Evolutionary conservation across 2,329 filamentous ascomycete species (phyloP).

Genomic region (Chaetomiaceae sp.): DNA sequence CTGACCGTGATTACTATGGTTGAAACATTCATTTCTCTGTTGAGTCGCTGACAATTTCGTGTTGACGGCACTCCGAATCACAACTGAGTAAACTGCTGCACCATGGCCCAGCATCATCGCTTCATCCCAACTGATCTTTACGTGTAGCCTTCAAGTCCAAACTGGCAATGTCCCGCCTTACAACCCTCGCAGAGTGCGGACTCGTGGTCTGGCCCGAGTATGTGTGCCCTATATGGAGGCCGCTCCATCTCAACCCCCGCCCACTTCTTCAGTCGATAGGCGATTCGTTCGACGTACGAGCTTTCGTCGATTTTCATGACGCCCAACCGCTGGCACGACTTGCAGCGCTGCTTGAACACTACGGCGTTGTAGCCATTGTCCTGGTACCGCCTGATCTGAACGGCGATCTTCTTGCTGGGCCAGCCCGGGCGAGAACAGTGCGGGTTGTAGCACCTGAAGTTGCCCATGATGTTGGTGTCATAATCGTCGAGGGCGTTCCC

Average conservation of each 20-base stretch:
- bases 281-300: constrained; percentile 34
- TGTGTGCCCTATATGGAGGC: neutral
- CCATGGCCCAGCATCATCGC: no score
- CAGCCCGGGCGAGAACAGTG: neutral
- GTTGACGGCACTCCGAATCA: no score
- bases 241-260: neutral
- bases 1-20: no score
- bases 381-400: neutral
- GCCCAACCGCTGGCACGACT: constrained; percentile 24
- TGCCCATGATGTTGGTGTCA: neutral
- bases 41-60: no score
- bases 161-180: neutral
- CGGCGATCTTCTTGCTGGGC: constrained; percentile 1
- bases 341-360: constrained; percentile 17
- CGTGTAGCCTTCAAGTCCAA: no score
- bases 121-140: no score
- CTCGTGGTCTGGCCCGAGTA: neutral
- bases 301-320: constrained; percentile 28
- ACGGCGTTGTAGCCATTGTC: neutral
- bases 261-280: constrained; percentile 38
- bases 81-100: no score
- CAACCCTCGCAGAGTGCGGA: neutral
- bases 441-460: neutral
- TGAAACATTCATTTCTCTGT: no score
- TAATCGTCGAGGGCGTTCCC: neutral